These are phyloP conservation scores for Passiflora organensis DNA, from an alignment of 345 rosid species.

Conservation along the genomic window DNA sequence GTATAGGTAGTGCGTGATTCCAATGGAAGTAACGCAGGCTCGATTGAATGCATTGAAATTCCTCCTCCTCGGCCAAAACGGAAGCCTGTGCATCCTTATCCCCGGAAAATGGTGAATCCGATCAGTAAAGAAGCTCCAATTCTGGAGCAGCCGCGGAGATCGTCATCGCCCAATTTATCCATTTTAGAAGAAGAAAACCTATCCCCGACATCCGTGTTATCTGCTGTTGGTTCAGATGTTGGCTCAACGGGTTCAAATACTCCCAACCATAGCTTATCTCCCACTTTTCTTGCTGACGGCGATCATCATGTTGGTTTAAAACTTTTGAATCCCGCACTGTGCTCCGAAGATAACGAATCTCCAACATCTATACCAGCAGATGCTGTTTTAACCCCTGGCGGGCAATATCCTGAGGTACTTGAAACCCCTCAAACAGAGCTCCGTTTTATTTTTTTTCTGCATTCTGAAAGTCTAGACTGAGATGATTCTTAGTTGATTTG, in stretches of 20 bases:
- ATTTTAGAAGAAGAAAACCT: constrained; percentile 19
- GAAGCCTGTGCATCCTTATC: constrained; percentile 32
- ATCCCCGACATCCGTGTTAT: constrained; percentile 25
- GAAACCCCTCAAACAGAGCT: background rate
- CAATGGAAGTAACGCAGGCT: constrained; percentile 8
- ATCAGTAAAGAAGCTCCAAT: constrained; percentile 1
- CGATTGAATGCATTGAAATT: constrained; percentile 20
- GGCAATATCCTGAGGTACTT: constrained; percentile 34
- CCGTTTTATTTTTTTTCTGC: too few species aligned
- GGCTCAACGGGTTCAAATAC: constrained; percentile 42
- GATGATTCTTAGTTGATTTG: too few species aligned
- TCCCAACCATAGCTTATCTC: constrained; percentile 46
- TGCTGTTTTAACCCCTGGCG: constrained; percentile 19
- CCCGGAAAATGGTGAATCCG: constrained; percentile 16
- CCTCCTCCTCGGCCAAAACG: constrained; percentile 36
- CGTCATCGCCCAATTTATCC: constrained; percentile 10
- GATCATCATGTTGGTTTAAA: constrained; percentile 12
- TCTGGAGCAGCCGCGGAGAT: constrained; percentile 7
- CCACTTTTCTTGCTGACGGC: constrained; percentile 33
- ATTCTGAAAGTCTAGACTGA: too few species aligned
- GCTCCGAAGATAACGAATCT: constrained; percentile 6
- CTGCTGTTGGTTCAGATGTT: constrained; percentile 44
- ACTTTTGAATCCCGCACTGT: constrained; percentile 13
- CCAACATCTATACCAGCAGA: constrained; percentile 8
- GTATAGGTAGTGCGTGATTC: too few species aligned